Conservation (phyloP, 2,329 filamentous ascomycete species). For the Fusarium clavum region DNA sequence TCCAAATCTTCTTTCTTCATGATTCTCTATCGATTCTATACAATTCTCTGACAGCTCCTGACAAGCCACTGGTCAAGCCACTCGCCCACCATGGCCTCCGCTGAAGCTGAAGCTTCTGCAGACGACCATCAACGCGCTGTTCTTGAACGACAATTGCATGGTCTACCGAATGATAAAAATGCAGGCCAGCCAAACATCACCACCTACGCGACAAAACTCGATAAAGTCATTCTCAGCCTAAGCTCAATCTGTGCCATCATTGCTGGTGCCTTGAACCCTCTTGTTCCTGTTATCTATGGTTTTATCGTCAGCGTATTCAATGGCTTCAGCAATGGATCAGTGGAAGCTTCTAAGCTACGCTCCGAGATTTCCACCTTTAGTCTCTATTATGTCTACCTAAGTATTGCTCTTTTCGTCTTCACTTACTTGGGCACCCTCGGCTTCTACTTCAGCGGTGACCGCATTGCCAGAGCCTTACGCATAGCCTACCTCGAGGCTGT, state of each 20-base stretch:
- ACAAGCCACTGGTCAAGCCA: not conserved
- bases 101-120: not conserved
- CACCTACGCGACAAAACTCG: not conserved
- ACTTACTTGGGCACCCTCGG: conserved; percentile 81
- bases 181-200: not conserved
- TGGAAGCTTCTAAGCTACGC: not conserved
- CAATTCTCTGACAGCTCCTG: not conserved
- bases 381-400: conserved; percentile 70
- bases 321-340: not conserved
- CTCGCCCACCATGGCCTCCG: not conserved
- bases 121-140: not conserved
- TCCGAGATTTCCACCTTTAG: conserved; percentile 2
- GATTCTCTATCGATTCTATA: not conserved
- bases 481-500: conserved; percentile 58
- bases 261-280: conserved; percentile 4
- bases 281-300: conserved; percentile 6
- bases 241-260: conserved; percentile 4
- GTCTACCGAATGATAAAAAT: not conserved
- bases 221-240: not conserved
- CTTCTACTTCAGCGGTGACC: conserved; percentile 67
- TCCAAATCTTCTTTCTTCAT: not conserved
- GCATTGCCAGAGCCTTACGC: conserved; percentile 55
- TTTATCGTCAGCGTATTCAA: not conserved
- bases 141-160: not conserved
- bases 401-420: conserved; percentile 77